Base-by-base conservation (phyloP, 768 basidiomycete species). In the Hirschioporus abietinus region DNA sequence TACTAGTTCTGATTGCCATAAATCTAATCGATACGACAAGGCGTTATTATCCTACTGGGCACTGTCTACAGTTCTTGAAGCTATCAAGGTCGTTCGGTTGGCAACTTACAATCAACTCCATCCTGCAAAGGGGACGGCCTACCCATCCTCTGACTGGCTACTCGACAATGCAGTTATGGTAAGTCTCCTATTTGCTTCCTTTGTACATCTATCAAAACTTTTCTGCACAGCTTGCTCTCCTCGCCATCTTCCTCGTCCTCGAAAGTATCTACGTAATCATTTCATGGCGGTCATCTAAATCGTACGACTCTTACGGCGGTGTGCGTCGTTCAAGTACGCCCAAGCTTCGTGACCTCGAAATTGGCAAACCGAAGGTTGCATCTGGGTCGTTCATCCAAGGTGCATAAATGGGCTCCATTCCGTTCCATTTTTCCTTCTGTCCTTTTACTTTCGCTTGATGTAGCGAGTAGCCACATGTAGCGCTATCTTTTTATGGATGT, bases 141-240 rank as follows among this genome's bases (percentile, higher is more conserved):
- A 75, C 63, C 73, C 72, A 0, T 70, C 69, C 36, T 71, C 70
- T 12, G 75, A 75, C 65, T 68, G 71, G 68, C 65, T 76, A 35
- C 58, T 74, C 1, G 73, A 74, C 65, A 74, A 75, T 63, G 72
- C 66, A 20, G 71, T 74, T 59, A 73, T 75, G 71, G 75, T 58
- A 59, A 52, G n/a, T 35, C 10, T 20, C 35, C 27, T 24, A 10
- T n/a, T 20, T 30, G n/a, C 58, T 23, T 8, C 20, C 60, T 12
- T 23, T 15, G 60, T 3, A 24, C 60, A 15, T 34, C 12, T 15
- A 24, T 18, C 60, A 6, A 18, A 61, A 6, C 23, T 15, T 18
- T 2, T 7, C 30, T 25, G 10, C 20, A 25, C 60, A 61, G 60
- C 60, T 61, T 24, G 60, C 25, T 61, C 60, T 61, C 60, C 30